These are phyloP conservation scores for Schizopora paradoxa DNA, from an alignment of 1,284 basidiomycete genomes.

Conservation along the genomic window DNA sequence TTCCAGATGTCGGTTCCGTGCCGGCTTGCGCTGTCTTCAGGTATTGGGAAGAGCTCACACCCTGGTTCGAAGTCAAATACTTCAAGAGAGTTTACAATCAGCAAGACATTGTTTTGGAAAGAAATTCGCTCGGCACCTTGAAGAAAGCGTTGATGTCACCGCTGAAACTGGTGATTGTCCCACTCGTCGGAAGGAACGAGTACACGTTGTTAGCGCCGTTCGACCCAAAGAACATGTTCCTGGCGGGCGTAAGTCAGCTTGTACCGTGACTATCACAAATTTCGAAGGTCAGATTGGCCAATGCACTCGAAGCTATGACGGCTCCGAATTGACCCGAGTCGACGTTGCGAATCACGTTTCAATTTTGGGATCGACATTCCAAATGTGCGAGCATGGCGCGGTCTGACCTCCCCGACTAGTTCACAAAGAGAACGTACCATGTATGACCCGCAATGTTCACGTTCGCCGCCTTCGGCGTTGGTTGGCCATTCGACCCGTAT, in stretches of 20 bases:
- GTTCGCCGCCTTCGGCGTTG: slow-evolving; percentile 40
- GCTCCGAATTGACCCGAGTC: too few relatives aligned
- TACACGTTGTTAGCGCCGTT: slow-evolving; percentile 59
- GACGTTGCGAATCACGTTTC: too few relatives aligned
- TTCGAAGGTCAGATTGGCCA: neutral
- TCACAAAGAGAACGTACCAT: slow-evolving; percentile 35
- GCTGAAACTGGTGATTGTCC: slow-evolving; percentile 43
- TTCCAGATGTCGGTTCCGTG: slow-evolving; percentile 51
- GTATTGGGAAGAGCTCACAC: slow-evolving; percentile 43
- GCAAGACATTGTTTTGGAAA: neutral
- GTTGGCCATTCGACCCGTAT: slow-evolving; percentile 43
- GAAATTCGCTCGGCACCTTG: slow-evolving; percentile 28
- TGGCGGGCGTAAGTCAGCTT: slow-evolving; percentile 19
- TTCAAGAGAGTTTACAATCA: slow-evolving; percentile 22
- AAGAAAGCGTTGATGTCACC: slow-evolving; percentile 54
- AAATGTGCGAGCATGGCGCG: too few relatives aligned
- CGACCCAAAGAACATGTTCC: slow-evolving; percentile 53
- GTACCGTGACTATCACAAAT: neutral
- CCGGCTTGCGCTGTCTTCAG: slow-evolving; percentile 51
- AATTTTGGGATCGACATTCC: too few relatives aligned
- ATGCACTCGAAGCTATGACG: too few relatives aligned
- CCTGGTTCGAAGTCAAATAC: slow-evolving; percentile 46
- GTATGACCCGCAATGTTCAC: slow-evolving; percentile 44
- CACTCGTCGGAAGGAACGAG: slow-evolving; percentile 52
- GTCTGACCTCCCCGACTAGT: too few relatives aligned